Base-by-base conservation (phyloP, 2,329 filamentous ascomycete species). In the Fusarium bactridioides region DNA sequence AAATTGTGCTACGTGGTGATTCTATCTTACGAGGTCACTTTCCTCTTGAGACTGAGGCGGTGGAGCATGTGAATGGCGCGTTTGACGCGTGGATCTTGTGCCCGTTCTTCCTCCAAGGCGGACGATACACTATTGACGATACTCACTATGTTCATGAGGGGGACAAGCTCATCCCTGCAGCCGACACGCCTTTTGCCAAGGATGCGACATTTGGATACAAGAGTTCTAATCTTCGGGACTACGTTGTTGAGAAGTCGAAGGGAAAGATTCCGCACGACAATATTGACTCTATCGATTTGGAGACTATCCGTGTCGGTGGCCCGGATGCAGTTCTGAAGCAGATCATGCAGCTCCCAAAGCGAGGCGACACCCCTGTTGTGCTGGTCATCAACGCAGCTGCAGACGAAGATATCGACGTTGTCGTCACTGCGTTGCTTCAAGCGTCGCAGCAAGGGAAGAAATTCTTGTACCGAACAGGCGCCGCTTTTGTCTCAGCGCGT, bases 71-170 rank as follows among this genome's bases (percentile, higher is more conserved):
- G 3, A 80, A 89, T 2, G 87, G 87, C 1, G 76, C 80, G 3
- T 82, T 83, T 1, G 86, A 89, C 69, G 86, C 84, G 0, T 88
- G 87, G 83, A 80, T 90, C 4, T 79, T 90, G 0, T 87, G 87
- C 0, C 88, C 88, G 0, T 90, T 90, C 77, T 90, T 90, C 75
- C 80, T 86, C 7, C 87, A 90, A 70, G 89, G 88, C 10, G 88
- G 88, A 0, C 77, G 88, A 6, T 87, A 86, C 47, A 90, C 88
- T 0, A 87, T 90, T 19, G 76, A 85, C 33, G 85, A 90, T 74
- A 83, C 89, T 2, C 88, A 90, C 74, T 90, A 90, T 64, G 88
- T 90, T 12, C 83, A 84, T 3, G 87, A 89, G 48, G 84, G 84
- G 0, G 83, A 84, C 2, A 74, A 63, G 1, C 25, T 78, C 0